phyloP scores from a whole-genome alignment of 2,329 filamentous ascomycete genomes.

The Pseudogymnoascus sp. region DNA sequence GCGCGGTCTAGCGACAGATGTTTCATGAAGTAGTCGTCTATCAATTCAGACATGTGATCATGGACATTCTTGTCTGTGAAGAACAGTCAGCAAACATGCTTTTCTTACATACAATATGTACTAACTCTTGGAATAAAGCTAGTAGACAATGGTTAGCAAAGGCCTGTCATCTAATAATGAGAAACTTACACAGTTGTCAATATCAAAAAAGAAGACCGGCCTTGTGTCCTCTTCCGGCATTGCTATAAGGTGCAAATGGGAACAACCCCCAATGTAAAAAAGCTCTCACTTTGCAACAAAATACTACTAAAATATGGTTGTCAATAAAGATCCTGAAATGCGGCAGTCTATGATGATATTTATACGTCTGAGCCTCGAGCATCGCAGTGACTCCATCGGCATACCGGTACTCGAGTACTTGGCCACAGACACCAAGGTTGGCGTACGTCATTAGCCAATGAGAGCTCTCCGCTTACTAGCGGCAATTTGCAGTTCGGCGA shows the following conservation, averaged over 20 bases:
- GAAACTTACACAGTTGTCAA: constrained; percentile 81
- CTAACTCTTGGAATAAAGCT: constrained; percentile 79
- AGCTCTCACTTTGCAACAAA: background rate
- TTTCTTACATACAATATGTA: constrained; percentile 9
- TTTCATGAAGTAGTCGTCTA: constrained; percentile 44
- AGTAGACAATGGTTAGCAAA: constrained; percentile 1
- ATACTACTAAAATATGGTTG: background rate
- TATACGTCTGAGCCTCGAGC: background rate
- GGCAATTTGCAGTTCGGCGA: background rate
- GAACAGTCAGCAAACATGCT: background rate
- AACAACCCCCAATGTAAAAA: background rate
- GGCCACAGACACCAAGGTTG: background rate
- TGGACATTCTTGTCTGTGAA: constrained; percentile 69
- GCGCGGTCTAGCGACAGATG: constrained; percentile 67
- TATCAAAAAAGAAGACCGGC: constrained; percentile 72
- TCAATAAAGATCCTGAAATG: background rate
- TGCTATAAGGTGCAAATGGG: background rate
- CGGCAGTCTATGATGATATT: background rate
- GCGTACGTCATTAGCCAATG: background rate
- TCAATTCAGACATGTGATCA: constrained; percentile 79
- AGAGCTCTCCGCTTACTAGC: constrained; percentile 1
- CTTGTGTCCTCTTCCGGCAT: constrained; percentile 24
- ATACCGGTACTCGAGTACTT: background rate
- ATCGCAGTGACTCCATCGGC: background rate
- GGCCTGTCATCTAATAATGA: background rate